Evolutionary conservation across 352 stramenopile genomes (phyloP).

Genomic region (Sclerospora graminicola): DNA sequence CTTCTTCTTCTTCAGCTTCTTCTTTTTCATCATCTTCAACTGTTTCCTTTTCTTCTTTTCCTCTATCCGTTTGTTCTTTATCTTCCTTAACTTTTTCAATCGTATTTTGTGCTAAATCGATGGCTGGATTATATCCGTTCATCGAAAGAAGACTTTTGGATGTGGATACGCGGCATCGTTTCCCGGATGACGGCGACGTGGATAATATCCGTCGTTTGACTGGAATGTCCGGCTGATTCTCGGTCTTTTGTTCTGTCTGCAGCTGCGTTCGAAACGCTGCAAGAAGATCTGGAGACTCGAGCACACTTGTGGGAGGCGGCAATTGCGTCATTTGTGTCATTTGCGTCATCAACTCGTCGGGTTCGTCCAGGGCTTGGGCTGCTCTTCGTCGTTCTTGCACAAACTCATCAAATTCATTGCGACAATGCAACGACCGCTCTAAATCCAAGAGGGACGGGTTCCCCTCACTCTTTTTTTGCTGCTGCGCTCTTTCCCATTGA

Average conservation of each 20-base stretch:
- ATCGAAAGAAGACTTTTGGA: background rate
- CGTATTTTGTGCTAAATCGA: slow-evolving; percentile 5
- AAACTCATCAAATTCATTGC: slow-evolving; percentile 15
- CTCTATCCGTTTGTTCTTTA: slow-evolving; percentile 7
- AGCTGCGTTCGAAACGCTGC: slow-evolving; percentile 11
- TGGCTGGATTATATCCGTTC: background rate
- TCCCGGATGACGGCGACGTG: slow-evolving; percentile 13
- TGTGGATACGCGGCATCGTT: slow-evolving; percentile 21
- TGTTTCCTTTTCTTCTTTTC: slow-evolving; percentile 4
- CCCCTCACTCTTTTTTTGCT: slow-evolving; percentile 4
- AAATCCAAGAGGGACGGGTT: slow-evolving; percentile 13
- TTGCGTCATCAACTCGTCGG: slow-evolving; percentile 17
- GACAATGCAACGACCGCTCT: slow-evolving; percentile 14
- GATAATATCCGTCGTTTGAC: slow-evolving; percentile 15
- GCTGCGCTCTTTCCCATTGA: slow-evolving; percentile 31
- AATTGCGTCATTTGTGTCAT: slow-evolving; percentile 27
- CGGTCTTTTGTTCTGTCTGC: slow-evolving; percentile 2
- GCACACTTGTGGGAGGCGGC: slow-evolving; percentile 10
- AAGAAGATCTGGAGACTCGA: slow-evolving; percentile 32
- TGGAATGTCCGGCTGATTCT: slow-evolving; percentile 5
- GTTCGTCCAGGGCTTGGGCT: slow-evolving; percentile 9
- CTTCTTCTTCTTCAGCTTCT: slow-evolving; percentile 23
- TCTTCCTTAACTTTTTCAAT: slow-evolving; percentile 8
- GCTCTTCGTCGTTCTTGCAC: slow-evolving; percentile 12
- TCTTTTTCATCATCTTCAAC: slow-evolving; percentile 9